phyloP scores from a whole-genome alignment of 2,329 filamentous ascomycete genomes.

The Sporothrix globosa region DNA sequence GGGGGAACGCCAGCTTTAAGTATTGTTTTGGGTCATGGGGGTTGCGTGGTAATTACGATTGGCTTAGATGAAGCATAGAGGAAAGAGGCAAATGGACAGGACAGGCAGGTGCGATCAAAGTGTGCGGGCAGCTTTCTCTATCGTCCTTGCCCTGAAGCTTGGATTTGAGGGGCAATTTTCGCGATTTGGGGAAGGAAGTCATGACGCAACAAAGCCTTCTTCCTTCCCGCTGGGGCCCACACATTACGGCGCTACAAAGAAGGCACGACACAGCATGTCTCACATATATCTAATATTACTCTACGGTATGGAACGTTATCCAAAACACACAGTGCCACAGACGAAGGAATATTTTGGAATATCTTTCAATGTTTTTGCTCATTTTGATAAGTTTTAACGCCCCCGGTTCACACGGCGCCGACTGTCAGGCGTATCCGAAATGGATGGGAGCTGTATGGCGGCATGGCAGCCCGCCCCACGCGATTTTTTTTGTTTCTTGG shows the following conservation, averaged over 20 bases:
- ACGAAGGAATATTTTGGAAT: conserved; percentile 12
- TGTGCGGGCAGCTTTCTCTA: background rate
- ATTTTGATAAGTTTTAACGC: conserved; percentile 23
- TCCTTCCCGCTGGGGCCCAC: background rate
- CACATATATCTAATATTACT: background rate
- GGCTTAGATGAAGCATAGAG: background rate
- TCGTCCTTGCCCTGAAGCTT: conserved; percentile 13
- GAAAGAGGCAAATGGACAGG: background rate
- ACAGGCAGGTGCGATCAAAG: conserved; percentile 11
- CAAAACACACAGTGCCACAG: background rate
- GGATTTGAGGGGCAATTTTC: conserved; percentile 27
- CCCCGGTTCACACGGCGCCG: conserved; percentile 18
- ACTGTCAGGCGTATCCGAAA: conserved; percentile 10
- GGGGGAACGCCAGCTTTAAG: conserved; percentile 26
- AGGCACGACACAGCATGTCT: conserved; percentile 2
- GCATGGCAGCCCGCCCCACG: conserved; percentile 13
- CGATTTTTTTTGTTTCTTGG: conserved; percentile 25
- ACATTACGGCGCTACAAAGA: background rate
- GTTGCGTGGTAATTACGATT: background rate
- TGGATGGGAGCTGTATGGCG: conserved; percentile 19
- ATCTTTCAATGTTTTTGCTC: conserved; percentile 30
- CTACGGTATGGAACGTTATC: background rate
- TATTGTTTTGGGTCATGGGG: background rate
- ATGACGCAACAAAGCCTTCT: conserved; percentile 30
- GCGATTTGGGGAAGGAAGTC: conserved; percentile 23